Percentiles rank a stretch among this genome's conserved stretches.
These are phyloP conservation scores for Boletus sp. DNA, from an alignment of 768 basidiomycete genomes.

Conservation along the genomic window DNA sequence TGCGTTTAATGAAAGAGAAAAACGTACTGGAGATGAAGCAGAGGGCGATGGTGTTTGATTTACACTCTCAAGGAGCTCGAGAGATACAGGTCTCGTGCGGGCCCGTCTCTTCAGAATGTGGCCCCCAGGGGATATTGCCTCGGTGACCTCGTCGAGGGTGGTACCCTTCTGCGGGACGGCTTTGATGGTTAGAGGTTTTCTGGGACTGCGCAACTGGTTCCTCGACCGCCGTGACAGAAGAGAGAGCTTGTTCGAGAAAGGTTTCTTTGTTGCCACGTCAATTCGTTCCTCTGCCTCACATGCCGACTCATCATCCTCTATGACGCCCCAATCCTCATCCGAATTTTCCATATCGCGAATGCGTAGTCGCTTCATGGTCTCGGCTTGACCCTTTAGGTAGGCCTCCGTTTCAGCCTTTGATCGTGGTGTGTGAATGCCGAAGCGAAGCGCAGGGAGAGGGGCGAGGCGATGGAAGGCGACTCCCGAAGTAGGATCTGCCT, in stretches of 20 bases:
- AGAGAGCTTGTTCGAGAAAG: slow-evolving; percentile 31
- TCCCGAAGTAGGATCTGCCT: slow-evolving; percentile 33
- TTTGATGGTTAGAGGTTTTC: slow-evolving; percentile 23
- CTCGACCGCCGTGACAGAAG: slow-evolving; percentile 27
- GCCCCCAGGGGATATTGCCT: slow-evolving; percentile 73
- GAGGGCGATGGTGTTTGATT: slow-evolving; percentile 43
- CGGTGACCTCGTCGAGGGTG: slow-evolving; percentile 56
- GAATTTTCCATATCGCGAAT: slow-evolving; percentile 55
- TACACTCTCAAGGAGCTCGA: slow-evolving; percentile 57
- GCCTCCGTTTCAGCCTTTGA: slow-evolving; percentile 38
- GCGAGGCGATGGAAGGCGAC: slow-evolving; percentile 36
- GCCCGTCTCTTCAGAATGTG: slow-evolving; percentile 76
- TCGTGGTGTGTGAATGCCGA: slow-evolving; percentile 31
- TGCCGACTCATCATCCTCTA: slow-evolving; percentile 49
- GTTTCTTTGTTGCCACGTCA: slow-evolving; percentile 28
- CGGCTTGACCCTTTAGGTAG: slow-evolving; percentile 52
- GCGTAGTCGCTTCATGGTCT: slow-evolving; percentile 60
- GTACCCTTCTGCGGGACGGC: slow-evolving; percentile 40
- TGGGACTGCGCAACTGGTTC: slow-evolving; percentile 30
- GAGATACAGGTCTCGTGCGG: slow-evolving; percentile 67
- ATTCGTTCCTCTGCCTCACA: slow-evolving; percentile 49
- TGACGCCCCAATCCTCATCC: slow-evolving; percentile 43
- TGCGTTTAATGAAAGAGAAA: background rate
- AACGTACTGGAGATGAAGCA: slow-evolving; percentile 31
- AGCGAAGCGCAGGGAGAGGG: slow-evolving; percentile 33